These are phyloP conservation scores for Inga leiocalycina DNA, from an alignment of 306 rosid species.

Conservation along the genomic window DNA sequence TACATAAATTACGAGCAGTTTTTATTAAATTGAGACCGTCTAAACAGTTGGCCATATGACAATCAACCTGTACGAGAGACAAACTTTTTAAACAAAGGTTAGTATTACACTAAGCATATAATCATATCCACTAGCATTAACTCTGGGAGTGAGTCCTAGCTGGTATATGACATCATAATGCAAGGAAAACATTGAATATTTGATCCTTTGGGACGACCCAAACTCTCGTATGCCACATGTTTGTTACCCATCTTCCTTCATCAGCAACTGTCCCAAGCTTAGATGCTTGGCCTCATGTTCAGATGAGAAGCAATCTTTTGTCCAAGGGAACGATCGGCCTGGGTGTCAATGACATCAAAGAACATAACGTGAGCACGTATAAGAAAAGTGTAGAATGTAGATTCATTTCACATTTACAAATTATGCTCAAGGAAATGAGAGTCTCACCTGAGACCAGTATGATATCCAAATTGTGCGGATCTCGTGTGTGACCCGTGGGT, in stretches of 20 bases:
- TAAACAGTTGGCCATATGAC: conserved; percentile 30
- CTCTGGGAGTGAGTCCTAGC: neutral
- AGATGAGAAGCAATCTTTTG: conserved; percentile 90
- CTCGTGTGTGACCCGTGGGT: neutral
- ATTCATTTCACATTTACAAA: neutral
- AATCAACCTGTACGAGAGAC: neutral
- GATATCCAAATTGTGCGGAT: conserved; percentile 2
- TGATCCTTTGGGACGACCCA: conserved; percentile 2
- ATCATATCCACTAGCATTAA: neutral
- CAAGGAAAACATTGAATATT: conserved; percentile 8
- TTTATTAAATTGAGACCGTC: conserved; percentile 38
- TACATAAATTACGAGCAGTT: neutral
- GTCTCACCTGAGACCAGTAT: conserved; percentile 9
- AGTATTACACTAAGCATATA: neutral
- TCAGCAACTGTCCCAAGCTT: conserved; percentile 30
- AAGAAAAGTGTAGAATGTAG: neutral
- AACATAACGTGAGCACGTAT: conserved; percentile 34
- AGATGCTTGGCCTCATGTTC: conserved; percentile 81
- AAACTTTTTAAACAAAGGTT: neutral
- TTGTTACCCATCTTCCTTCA: conserved; percentile 23
- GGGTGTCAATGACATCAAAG: conserved; percentile 28
- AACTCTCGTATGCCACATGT: neutral
- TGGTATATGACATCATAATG: conserved; percentile 25
- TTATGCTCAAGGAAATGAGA: neutral
- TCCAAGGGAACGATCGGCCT: conserved; percentile 84